phyloP scores from a whole-genome alignment of 805 yeast species.

The Candida saitoana region DNA sequence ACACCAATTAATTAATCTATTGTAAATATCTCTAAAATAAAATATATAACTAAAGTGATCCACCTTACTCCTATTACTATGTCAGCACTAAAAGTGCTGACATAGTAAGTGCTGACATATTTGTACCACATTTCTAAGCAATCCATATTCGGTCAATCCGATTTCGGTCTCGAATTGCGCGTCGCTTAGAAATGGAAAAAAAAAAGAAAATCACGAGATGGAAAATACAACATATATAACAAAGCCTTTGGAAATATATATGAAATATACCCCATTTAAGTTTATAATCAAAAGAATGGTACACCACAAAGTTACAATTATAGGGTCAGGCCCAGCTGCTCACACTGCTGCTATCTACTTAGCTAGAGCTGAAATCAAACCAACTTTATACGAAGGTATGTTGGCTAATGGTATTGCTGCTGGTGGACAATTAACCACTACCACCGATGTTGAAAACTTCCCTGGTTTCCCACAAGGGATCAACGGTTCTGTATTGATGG shows the following conservation, averaged over 20 bases:
- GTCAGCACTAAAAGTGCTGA: too few relatives aligned
- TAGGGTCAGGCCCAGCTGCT: conserved; percentile 99
- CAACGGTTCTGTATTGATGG: conserved; percentile 86
- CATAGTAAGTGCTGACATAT: too few relatives aligned
- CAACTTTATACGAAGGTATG: conserved; percentile 92
- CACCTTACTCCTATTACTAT: too few relatives aligned
- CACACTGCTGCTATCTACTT: conserved; percentile 98
- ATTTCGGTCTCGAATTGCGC: conserved; percentile 2
- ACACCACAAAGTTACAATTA: conserved; percentile 79
- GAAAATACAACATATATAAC: conserved; percentile 2
- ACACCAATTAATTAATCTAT: too few relatives aligned
- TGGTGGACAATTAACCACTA: conserved; percentile 98
- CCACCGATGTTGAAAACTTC: conserved; percentile 97
- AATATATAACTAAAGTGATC: too few relatives aligned
- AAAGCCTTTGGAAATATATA: too few relatives aligned
- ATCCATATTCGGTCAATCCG: too few relatives aligned
- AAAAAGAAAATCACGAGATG: neutral
- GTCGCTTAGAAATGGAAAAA: neutral
- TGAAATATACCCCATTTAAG: too few relatives aligned
- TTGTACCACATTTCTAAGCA: conserved; percentile 1
- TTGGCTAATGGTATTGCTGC: conserved; percentile 98
- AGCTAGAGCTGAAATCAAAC: conserved; percentile 94
- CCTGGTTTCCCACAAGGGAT: conserved; percentile 98
- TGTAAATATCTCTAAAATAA: too few relatives aligned
- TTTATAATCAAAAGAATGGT: too few relatives aligned